These are phyloP conservation scores for Tremellales sp. DNA, from an alignment of 1,284 basidiomycete genomes.

Conservation along the genomic window DNA sequence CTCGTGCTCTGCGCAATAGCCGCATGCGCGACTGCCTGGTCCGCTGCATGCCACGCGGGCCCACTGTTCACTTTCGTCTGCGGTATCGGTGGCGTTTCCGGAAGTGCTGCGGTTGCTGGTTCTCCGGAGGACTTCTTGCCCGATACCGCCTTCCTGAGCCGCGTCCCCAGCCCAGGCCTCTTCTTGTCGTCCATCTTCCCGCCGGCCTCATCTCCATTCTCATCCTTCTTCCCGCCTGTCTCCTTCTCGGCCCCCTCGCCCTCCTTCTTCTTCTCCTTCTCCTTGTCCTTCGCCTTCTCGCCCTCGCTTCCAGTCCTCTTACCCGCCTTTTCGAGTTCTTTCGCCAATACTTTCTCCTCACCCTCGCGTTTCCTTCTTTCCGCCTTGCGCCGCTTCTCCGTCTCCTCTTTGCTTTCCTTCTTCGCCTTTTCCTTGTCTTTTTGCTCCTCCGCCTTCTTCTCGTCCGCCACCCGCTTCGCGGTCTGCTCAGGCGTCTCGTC, in stretches of 20 bases:
- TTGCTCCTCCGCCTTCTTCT: neutral
- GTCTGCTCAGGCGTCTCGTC: constrained; percentile 12
- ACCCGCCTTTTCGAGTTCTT: neutral
- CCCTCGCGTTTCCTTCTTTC: neutral
- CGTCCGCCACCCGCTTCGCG: neutral
- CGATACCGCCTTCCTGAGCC: neutral
- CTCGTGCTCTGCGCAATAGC: constrained; percentile 5
- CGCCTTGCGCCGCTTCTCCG: neutral
- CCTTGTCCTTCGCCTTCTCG: neutral
- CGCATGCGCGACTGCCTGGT: constrained; percentile 20
- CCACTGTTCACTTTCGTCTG: constrained; percentile 4
- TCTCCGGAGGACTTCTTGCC: neutral
- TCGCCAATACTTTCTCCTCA: constrained; percentile 1
- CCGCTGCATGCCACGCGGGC: constrained; percentile 26
- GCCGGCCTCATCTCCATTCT: neutral
- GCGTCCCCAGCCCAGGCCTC: neutral
- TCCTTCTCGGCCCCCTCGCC: neutral
- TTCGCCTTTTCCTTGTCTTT: neutral
- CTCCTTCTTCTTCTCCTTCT: neutral
- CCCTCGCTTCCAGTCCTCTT: neutral
- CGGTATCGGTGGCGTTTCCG: too few species aligned
- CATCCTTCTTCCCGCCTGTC: neutral
- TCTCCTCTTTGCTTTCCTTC: neutral
- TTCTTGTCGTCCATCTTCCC: neutral
- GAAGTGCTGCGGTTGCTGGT: neutral